These are phyloP conservation scores for Colletotrichum sp. DNA, from an alignment of 2,329 filamentous ascomycete species.

Conservation along the genomic window DNA sequence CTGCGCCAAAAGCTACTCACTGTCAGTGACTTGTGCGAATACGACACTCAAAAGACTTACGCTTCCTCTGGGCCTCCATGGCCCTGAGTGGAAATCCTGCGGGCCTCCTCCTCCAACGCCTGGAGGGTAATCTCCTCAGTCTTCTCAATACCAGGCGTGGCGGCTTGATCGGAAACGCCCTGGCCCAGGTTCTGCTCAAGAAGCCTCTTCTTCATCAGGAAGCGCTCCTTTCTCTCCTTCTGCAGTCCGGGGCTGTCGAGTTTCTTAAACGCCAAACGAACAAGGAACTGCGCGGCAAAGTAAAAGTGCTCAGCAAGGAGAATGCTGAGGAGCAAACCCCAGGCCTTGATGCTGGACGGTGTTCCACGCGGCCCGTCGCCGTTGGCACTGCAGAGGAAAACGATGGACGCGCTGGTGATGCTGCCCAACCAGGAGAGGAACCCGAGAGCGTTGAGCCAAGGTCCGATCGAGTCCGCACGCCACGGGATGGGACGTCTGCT, in stretches of 20 bases:
- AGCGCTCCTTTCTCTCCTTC: slow-evolving; percentile 83
- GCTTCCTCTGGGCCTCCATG: slow-evolving; percentile 56
- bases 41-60: slow-evolving; percentile 38
- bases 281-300: slow-evolving; percentile 74
- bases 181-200: slow-evolving; percentile 74
- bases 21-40: not conserved
- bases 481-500: slow-evolving; percentile 89
- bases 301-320: slow-evolving; percentile 91
- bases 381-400: slow-evolving; percentile 90
- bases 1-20: slow-evolving; percentile 62
- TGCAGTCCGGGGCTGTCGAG: slow-evolving; percentile 86
- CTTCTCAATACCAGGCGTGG: slow-evolving; percentile 50
- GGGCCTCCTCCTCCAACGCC: slow-evolving; percentile 68
- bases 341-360: slow-evolving; percentile 74
- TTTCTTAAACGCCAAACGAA: slow-evolving; percentile 76
- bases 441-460: slow-evolving; percentile 84
- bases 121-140: slow-evolving; percentile 69
- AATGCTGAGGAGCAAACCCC: slow-evolving; percentile 82
- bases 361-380: slow-evolving; percentile 68
- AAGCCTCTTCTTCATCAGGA: slow-evolving; percentile 77
- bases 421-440: slow-evolving; percentile 96
- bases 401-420: slow-evolving; percentile 83
- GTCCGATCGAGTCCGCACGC: slow-evolving; percentile 91
- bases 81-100: slow-evolving; percentile 52
- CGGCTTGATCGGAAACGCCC: slow-evolving; percentile 54